Evolutionary conservation across 768 basidiomycete genomes (phyloP).

Genomic region (Pholiota conissans): DNA sequence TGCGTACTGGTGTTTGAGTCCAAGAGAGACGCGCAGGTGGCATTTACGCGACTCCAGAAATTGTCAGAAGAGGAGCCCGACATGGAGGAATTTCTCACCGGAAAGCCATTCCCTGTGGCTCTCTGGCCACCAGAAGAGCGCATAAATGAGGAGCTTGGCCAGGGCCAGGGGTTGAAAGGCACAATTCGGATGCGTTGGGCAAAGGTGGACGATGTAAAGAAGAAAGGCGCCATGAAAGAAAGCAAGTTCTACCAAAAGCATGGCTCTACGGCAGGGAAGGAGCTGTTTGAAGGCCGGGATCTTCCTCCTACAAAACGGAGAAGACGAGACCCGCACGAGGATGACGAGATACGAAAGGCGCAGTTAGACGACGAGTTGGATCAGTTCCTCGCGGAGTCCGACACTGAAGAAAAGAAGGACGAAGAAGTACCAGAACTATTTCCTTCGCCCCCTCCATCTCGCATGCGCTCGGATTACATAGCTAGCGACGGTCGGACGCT

Average conservation of each 20-base stretch:
- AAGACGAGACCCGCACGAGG: conserved; percentile 35
- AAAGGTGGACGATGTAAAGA: conserved; percentile 68
- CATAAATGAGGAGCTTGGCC: conserved; percentile 69
- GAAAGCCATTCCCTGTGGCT: conserved; percentile 68
- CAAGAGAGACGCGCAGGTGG: conserved; percentile 50
- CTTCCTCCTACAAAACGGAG: conserved; percentile 36
- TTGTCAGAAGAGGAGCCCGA: conserved; percentile 50
- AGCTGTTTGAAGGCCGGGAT: conserved; percentile 39
- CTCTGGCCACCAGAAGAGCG: conserved; percentile 82
- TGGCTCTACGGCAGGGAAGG: conserved; percentile 61
- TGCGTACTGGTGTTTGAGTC: conserved; percentile 77
- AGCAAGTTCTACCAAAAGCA: conserved; percentile 83
- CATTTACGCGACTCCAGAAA: conserved; percentile 53
- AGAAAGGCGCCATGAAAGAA: conserved; percentile 67
- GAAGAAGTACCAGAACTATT: conserved; percentile 8
- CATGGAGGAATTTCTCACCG: conserved; percentile 57
- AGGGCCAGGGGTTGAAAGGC: conserved; percentile 67
- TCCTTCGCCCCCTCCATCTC: conserved; percentile 54
- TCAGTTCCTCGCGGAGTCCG: conserved; percentile 57
- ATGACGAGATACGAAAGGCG: conserved; percentile 35
- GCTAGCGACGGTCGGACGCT: conserved; percentile 49
- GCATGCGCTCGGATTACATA: conserved; percentile 70
- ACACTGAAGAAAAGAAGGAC: conserved; percentile 25
- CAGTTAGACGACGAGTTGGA: conserved; percentile 70
- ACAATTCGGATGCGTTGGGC: conserved; percentile 79